Evolutionary conservation across 768 basidiomycete genomes (phyloP).

Genomic region (Calocera viscosa): DNA sequence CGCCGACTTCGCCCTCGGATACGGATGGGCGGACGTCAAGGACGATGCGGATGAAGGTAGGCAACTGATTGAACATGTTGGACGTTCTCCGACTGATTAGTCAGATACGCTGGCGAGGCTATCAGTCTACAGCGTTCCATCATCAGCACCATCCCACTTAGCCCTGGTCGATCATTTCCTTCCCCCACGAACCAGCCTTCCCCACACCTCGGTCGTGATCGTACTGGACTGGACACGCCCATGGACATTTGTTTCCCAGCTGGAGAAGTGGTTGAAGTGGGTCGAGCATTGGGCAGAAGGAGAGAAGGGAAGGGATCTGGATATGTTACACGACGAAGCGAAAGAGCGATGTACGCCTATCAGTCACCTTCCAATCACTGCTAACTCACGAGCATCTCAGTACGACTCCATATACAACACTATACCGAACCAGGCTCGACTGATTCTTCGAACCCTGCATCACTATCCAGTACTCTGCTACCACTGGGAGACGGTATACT

Average conservation of each 20-base stretch:
- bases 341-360: constrained; percentile 62
- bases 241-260: constrained; percentile 76
- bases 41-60: constrained; percentile 91
- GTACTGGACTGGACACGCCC: constrained; percentile 92
- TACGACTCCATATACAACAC: constrained; percentile 80
- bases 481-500: constrained; percentile 78
- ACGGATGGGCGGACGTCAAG: constrained; percentile 79
- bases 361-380: constrained; percentile 6
- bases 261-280: constrained; percentile 77
- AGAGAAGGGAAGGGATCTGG: constrained; percentile 55
- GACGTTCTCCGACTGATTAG: not conserved
- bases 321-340: constrained; percentile 66
- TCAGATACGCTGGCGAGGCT: constrained; percentile 78
- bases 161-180: constrained; percentile 65
- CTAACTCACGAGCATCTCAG: constrained; percentile 31
- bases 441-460: constrained; percentile 38
- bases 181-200: constrained; percentile 52
- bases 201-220: constrained; percentile 68
- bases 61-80: constrained; percentile 19
- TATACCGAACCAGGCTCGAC: constrained; percentile 63
- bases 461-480: constrained; percentile 53
- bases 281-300: constrained; percentile 68
- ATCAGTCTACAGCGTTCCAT: constrained; percentile 84
- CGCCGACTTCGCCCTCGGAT: constrained; percentile 76
- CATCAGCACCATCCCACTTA: constrained; percentile 56